phyloP scores from a whole-genome alignment of 441 rosid genomes.

The Dalechampia spathulata region DNA sequence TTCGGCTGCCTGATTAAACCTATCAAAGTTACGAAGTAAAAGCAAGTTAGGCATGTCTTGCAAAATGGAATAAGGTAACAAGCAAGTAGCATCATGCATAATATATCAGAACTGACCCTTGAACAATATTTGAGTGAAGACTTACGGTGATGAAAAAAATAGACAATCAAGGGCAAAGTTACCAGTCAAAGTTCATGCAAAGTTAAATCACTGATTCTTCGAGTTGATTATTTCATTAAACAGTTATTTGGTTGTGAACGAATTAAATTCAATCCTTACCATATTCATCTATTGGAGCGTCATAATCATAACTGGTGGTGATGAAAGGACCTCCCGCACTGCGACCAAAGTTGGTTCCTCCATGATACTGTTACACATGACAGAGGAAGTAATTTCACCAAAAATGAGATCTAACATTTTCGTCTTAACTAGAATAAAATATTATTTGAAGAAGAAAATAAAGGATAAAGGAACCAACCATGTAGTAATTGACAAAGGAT shows the following conservation, averaged over 20 bases:
- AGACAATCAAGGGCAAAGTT: too few relatives aligned
- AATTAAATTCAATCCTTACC: slow-evolving; percentile 36
- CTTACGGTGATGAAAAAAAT: too few relatives aligned
- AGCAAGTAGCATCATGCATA: too few relatives aligned
- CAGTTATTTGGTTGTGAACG: neutral
- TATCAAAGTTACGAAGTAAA: slow-evolving; percentile 21
- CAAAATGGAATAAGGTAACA: too few relatives aligned
- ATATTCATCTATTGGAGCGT: slow-evolving; percentile 95
- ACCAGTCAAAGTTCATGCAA: too few relatives aligned
- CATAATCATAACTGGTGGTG: slow-evolving; percentile 93
- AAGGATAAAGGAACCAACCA: slow-evolving; percentile 35
- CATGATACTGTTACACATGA: slow-evolving; percentile 66
- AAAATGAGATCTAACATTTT: neutral
- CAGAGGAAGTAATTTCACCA: slow-evolving; percentile 10
- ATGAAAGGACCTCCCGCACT: slow-evolving; percentile 95
- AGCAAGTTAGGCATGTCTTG: neutral
- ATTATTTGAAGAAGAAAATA: neutral
- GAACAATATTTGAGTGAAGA: too few relatives aligned
- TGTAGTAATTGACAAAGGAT: slow-evolving; percentile 80
- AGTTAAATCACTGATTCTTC: too few relatives aligned
- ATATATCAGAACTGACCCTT: too few relatives aligned
- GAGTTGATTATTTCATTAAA: neutral
- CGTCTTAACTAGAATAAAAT: neutral
- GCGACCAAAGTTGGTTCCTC: slow-evolving; percentile 97
- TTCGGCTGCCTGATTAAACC: slow-evolving; percentile 93